Evolutionary conservation across 768 basidiomycete species (phyloP).

Genomic region (Suillus plorans): DNA sequence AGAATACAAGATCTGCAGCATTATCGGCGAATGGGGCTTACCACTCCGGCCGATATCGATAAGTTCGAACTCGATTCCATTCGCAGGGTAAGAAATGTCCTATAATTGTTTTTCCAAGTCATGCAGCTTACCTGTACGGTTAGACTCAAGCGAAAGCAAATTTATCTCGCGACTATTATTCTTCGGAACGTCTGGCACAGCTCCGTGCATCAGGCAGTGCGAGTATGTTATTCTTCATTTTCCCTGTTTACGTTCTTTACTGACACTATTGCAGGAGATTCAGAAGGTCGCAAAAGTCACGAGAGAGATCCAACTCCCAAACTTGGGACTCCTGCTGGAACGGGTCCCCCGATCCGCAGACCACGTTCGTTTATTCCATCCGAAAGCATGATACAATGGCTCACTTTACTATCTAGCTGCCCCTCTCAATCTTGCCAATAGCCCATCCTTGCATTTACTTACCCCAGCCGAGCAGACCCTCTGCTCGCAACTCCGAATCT

Average conservation of each 20-base stretch:
- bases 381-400: not conserved
- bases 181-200: slow-evolving; percentile 51
- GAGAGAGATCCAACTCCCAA: slow-evolving; percentile 65
- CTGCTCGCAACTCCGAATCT: slow-evolving; percentile 85
- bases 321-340: slow-evolving; percentile 35
- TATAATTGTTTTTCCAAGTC: not conserved
- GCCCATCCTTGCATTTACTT: slow-evolving; percentile 86
- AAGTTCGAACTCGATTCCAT: slow-evolving; percentile 78
- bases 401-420: slow-evolving; percentile 34
- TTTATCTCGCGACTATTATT: slow-evolving; percentile 53
- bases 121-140: not conserved
- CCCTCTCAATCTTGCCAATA: slow-evolving; percentile 88
- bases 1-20: slow-evolving; percentile 90
- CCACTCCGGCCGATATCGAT: slow-evolving; percentile 84
- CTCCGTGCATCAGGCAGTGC: slow-evolving; percentile 43
- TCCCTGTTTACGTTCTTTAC: not conserved
- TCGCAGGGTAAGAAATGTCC: slow-evolving; percentile 57
- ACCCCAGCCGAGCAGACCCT: slow-evolving; percentile 84
- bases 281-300: slow-evolving; percentile 54
- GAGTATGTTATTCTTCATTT: slow-evolving; percentile 44
- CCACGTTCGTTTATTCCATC: slow-evolving; percentile 33
- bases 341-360: slow-evolving; percentile 41
- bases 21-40: slow-evolving; percentile 84
- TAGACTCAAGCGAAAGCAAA: slow-evolving; percentile 66
- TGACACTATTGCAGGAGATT: slow-evolving; percentile 38